These are phyloP conservation scores for Salvia splendens DNA, from an alignment of 257 asterid species.

Conservation along the genomic window DNA sequence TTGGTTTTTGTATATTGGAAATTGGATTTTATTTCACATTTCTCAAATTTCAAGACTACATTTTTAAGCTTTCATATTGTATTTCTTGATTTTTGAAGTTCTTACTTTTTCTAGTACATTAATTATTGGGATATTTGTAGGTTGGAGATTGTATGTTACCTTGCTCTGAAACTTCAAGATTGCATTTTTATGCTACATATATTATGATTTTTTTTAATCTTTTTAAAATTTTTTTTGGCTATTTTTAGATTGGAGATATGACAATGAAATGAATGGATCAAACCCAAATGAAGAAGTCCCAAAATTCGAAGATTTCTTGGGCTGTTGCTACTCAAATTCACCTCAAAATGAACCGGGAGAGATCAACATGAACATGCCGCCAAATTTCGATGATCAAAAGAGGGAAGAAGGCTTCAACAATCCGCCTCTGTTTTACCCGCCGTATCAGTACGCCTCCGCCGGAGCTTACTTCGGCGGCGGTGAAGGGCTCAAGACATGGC, in stretches of 20 bases:
- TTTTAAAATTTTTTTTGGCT: background rate
- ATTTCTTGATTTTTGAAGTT: too few species aligned
- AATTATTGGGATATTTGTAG: too few species aligned
- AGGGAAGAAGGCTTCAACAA: conserved; percentile 18
- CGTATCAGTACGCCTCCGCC: conserved; percentile 30
- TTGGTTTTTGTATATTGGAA: too few species aligned
- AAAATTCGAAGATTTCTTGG: conserved; percentile 77
- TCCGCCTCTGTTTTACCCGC: conserved; percentile 36
- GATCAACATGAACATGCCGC: conserved; percentile 65
- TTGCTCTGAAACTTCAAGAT: background rate
- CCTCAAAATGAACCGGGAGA: conserved; percentile 44
- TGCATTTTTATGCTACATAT: background rate
- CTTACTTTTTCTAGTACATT: too few species aligned
- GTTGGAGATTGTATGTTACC: background rate
- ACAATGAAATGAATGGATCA: conserved; percentile 39
- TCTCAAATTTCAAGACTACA: too few species aligned
- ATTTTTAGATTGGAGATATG: conserved; percentile 58
- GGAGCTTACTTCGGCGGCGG: conserved; percentile 35
- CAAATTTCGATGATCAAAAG: conserved; percentile 36
- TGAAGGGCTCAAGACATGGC: conserved; percentile 58
- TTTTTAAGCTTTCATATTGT: too few species aligned
- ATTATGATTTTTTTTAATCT: background rate
- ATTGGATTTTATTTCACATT: too few species aligned
- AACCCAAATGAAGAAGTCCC: conserved; percentile 46
- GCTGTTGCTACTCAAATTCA: conserved; percentile 61